Percentiles rank a stretch among this genome's conserved stretches.
These are phyloP conservation scores for Trichosporon ovoides DNA, from an alignment of 1,284 basidiomycete species.

Conservation along the genomic window DNA sequence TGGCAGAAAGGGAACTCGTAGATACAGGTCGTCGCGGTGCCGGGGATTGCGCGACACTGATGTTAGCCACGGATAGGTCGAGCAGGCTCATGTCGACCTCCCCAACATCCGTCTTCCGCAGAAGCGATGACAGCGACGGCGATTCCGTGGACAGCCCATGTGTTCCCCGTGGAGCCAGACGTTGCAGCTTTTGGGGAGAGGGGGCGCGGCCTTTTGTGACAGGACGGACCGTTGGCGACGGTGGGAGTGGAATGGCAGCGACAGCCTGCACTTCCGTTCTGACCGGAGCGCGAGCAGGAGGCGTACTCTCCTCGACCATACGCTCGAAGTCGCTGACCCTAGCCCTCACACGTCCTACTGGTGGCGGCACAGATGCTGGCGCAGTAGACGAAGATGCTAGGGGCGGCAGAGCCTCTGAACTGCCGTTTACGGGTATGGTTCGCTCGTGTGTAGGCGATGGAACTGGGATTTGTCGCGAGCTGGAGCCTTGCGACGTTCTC, in stretches of 20 bases:
- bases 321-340: conserved; percentile 9
- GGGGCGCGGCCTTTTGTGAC: not conserved
- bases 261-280: conserved; percentile 5
- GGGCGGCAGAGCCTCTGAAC: not conserved
- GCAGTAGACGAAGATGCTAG: not conserved
- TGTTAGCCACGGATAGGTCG: conserved; percentile 11
- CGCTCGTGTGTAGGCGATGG: not conserved
- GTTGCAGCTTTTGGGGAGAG: not conserved
- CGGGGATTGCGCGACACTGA: not conserved
- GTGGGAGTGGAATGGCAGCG: conserved; percentile 12
- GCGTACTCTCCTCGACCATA: not conserved
- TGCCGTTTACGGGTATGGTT: not conserved
- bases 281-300: not conserved
- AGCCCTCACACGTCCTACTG: not conserved
- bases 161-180: not conserved
- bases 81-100: conserved; percentile 7
- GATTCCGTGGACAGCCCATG: conserved; percentile 5
- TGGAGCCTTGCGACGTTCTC: not conserved
- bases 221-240: not conserved
- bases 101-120: not conserved
- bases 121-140: conserved; percentile 14
- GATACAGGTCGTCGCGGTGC: conserved; percentile 1
- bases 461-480: not conserved
- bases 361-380: not conserved
- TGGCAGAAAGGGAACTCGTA: conserved; percentile 1